Evolutionary conservation across 148 eudicot species (phyloP), one percentile per base, ranked within the genome.

Genomic region (Agrostemma githago): DNA sequence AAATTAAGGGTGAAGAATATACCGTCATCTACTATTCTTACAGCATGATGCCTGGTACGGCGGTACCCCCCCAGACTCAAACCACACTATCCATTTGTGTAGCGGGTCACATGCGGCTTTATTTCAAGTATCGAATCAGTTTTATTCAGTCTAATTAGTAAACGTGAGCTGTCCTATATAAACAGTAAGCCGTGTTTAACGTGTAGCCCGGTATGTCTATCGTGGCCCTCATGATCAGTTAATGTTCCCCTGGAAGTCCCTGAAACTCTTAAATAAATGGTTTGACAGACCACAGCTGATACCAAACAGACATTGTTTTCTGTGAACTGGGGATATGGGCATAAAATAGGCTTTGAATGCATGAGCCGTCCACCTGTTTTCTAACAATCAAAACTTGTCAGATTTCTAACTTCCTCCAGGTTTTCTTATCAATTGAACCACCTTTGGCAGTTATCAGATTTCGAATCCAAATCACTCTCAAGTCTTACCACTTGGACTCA

Each of bases 281-380:
- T 46, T 37, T 5, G 58, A 11, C 41, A 21, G 46, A 69, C 6
- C 16, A 66, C 56, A 66, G 41, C 57, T 67, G 72, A 65, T n/a
- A 34, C 39, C 1, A 78, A 66, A 20, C 62, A 20, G 75, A 72
- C 75, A 72, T 41, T 59, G 74, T 57, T 71, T 57, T 71, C 74
- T 56, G 74, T 39, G 8, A 71, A n/a, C 21, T 57, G 74, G 7
- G 39, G 39, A 15, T 37, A 3, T 54, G 48, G 10, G 21, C 17
- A n/a, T 44, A 39, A 72, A 61, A 19, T 44, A 26, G 5, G 8
- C 39, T 20, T 6, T 42, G 39, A 51, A 62, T 73, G 68, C 76
- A 73, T 73, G 19, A 44, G 26, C 76, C 76, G 8, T 48, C 59
- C 64, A 72, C 57, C 41, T 72, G 75, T 57, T 5, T 21, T 21